These are phyloP conservation scores for Cephalotrichum gorgonifer DNA, from an alignment of 2,329 filamentous ascomycete genomes.

Conservation along the genomic window DNA sequence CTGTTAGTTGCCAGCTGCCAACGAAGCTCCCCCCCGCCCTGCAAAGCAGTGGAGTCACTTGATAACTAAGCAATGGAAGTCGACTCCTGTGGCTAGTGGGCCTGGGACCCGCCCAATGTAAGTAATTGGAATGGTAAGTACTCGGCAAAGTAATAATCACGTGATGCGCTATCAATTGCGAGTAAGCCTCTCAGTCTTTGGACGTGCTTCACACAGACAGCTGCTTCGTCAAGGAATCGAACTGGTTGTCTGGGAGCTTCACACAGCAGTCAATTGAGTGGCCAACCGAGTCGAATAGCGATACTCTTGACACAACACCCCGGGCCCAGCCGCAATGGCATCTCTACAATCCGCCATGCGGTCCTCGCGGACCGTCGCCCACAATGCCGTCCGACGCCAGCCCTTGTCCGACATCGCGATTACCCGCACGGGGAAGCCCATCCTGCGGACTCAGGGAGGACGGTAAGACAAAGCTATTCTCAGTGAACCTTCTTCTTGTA, in stretches of 20 bases:
- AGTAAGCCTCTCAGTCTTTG: neutral
- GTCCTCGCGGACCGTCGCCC: constrained; percentile 35
- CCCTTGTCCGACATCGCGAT: constrained; percentile 76
- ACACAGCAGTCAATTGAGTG: neutral
- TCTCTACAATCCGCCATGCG: constrained; percentile 46
- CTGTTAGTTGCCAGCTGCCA: too few relatives aligned
- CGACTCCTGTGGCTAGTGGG: too few relatives aligned
- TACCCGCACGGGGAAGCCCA: constrained; percentile 91
- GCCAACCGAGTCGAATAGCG: constrained; percentile 9
- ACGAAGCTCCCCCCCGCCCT: too few relatives aligned
- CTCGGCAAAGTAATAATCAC: neutral
- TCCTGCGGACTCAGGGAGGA: constrained; percentile 80
- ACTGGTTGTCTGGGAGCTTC: neutral
- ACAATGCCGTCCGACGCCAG: constrained; percentile 39
- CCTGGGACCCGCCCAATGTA: too few relatives aligned
- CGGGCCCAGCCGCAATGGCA: constrained; percentile 32
- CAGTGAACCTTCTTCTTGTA: neutral
- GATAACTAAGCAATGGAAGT: too few relatives aligned
- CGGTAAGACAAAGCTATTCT: constrained; percentile 47
- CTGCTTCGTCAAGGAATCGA: neutral
- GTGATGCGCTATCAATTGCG: neutral
- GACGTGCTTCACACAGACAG: neutral
- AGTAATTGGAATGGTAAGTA: neutral
- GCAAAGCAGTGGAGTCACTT: too few relatives aligned
- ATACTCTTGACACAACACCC: neutral